Conservation (phyloP, 768 basidiomycete genomes). For the Tricholomella constricta region DNA sequence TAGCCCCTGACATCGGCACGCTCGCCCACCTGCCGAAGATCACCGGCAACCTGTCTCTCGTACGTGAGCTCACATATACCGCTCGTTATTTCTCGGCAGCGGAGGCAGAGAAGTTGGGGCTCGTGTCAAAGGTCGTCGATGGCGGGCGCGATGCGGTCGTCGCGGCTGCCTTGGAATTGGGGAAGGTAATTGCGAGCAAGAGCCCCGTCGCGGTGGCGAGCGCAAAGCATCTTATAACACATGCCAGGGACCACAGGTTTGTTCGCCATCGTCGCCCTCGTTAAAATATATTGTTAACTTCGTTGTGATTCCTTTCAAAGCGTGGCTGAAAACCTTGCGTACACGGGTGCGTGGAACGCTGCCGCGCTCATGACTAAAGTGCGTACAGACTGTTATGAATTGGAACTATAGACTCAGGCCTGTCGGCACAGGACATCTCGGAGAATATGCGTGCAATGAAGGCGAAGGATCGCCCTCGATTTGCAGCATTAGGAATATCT, state of each 20-base stretch:
- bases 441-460: conserved; percentile 36
- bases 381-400: not conserved
- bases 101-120: conserved; percentile 70
- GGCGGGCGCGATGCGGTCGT: conserved; percentile 72
- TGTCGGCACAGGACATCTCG: conserved; percentile 35
- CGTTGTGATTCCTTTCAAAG: conserved; percentile 17
- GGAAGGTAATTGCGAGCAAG: conserved; percentile 66
- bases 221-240: conserved; percentile 76
- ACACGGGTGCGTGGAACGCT: conserved; percentile 47
- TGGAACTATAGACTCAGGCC: not conserved
- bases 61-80: conserved; percentile 77
- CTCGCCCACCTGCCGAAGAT: conserved; percentile 82
- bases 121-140: conserved; percentile 70
- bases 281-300: not conserved
- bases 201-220: conserved; percentile 78
- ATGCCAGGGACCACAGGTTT: conserved; percentile 79
- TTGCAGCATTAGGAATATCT: conserved; percentile 24
- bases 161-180: conserved; percentile 64
- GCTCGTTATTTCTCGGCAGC: conserved; percentile 66
- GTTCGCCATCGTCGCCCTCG: conserved; percentile 18
- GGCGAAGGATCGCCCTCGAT: conserved; percentile 32
- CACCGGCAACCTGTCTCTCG: conserved; percentile 69
- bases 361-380: conserved; percentile 44
- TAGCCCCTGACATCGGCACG: conserved; percentile 88
- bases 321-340: conserved; percentile 43